Base-by-base conservation (phyloP, 805 yeast species). In the Suhomyces prunicola region DNA sequence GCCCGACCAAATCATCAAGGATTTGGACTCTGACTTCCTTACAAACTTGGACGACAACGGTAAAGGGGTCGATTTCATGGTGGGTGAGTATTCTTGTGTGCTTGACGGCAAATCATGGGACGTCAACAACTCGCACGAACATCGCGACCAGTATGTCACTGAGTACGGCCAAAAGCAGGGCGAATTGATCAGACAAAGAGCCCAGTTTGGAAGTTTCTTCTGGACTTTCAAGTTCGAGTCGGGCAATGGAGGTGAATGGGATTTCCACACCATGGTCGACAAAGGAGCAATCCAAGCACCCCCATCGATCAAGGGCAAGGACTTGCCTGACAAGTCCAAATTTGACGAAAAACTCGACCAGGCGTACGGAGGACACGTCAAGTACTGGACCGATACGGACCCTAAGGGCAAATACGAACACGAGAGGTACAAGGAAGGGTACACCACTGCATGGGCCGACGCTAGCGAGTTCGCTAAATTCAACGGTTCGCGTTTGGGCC, bases 181-280 rank as follows among this genome's bases (percentile, higher is more conserved):
- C 5, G 62, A 69, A 2, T 57, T 80, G 5, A 81, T 88, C 62
- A 63, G 66, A 5, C 60, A 79, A 39, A 70, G 86, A 35, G 86
- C 93, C 1, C 67, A 76, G 8, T 79, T 83, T 52, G 98, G 98
- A 0, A 78, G 82, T 54, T 92, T 79, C 68, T 93, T 94, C 70
- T 93, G 98, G 98, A 88, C 97, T 1, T 88, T 73, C 67, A 90
- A 90, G 70, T 92, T 92, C 64, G 82, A 87, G 65, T 77, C 84
- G 53, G 97, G 97, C 2, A 87, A 86, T 63, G 97, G 97, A 44
- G 98, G 98, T 13, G 97, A 90, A 71, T 93, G 98, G 98, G 97
- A 94, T 48, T 86, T 90, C 70, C 77, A 79, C 23, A 88, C 90
- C 36, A 89, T 88, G 91, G 73, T 79, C 19, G 84, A 86, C 22